Evolutionary conservation across 805 yeast species (phyloP), one percentile per base, ranked within the genome.

Genomic region (Monosporozyma servazzii): DNA sequence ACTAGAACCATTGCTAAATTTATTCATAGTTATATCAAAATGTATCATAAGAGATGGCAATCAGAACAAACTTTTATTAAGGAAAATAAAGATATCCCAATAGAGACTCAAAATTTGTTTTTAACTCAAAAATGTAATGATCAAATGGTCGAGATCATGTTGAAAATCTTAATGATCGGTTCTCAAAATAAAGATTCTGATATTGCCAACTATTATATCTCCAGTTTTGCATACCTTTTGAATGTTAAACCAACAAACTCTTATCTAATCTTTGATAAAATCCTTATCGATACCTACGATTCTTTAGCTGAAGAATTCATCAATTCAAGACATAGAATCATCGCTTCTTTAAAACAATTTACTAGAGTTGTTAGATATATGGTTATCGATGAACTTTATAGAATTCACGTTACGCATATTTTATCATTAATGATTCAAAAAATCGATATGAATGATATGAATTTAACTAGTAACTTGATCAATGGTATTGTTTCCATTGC

Each of bases 371-470:
- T 84, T 1, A 75, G 95, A 52, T 82, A 76, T 54, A 79, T 93
- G 75, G 82, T 86, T 0, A 63, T 71, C 13, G 73, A 78, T 2
- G 83, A 84, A 1, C 67, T 81, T 2, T 88, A 77, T 63, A 72
- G 96, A 45, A 80, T 87, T 13, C 99, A 93, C 60, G 70, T 88
- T 9, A 80, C 93, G 0, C 78, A 95, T 51, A 71, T 93, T 10
- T 64, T 90, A 36, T 78, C 82, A 29, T 74, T 87, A 66, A 71
- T 84, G 2, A 66, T 89, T 9, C 86, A 88, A 0, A 96, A 95
- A 37, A 80, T 93, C 29, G 98, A 93, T 64, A 80, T 90, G 1
- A 93, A 90, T 64, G 99, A 93, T 66, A 75, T 88, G 48, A 75
- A 74, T n/a, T 81, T 90, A 62, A 82, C 96, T 0, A 73, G 82